Percentiles rank a stretch among this genome's conserved stretches.
Evolutionary conservation across 2,329 filamentous ascomycete species (phyloP).

Genomic region (Penicillium sp.): DNA sequence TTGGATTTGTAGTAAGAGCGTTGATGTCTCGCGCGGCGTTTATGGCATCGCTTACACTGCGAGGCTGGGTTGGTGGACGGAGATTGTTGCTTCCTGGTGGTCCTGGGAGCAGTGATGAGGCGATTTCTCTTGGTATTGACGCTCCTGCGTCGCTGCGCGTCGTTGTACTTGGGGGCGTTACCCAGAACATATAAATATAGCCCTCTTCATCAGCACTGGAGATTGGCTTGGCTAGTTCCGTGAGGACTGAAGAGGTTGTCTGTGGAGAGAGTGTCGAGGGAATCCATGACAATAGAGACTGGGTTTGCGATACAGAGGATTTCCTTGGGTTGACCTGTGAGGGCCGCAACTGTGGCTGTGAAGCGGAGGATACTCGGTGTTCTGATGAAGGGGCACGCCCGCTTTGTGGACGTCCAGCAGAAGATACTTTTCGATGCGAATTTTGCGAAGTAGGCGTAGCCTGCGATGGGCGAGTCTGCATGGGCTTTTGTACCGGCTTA

Average conservation of each 20-base stretch:
- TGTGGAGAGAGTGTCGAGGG: conserved; percentile 66
- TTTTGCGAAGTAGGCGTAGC: conserved; percentile 9
- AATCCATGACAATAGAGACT: conserved; percentile 64
- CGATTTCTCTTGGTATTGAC: conserved; percentile 59
- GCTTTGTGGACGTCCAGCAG: conserved; percentile 7
- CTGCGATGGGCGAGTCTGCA: conserved; percentile 6
- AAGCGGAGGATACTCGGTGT: conserved; percentile 6
- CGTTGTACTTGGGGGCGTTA: conserved; percentile 66
- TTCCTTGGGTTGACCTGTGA: conserved; percentile 12
- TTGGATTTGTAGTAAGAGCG: conserved; percentile 31
- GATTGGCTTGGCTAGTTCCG: conserved; percentile 74
- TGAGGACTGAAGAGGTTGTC: conserved; percentile 68
- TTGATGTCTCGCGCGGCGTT: conserved; percentile 37
- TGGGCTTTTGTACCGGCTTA: conserved; percentile 23
- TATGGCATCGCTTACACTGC: conserved; percentile 39
- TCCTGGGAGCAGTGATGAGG: conserved; percentile 59
- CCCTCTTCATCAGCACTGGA: conserved; percentile 76
- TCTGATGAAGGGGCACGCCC: conserved; percentile 7
- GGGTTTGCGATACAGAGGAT: conserved; percentile 39
- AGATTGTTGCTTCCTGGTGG: conserved; percentile 10
- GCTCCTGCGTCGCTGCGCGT: conserved; percentile 33
- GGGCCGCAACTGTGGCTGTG: conserved; percentile 15
- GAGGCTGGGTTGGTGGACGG: conserved; percentile 25
- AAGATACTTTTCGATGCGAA: conserved; percentile 1
- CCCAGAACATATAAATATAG: conserved; percentile 99